These are phyloP conservation scores for Mucor plumbeus DNA, from an alignment of 371 early-diverging fungal species.

Conservation along the genomic window DNA sequence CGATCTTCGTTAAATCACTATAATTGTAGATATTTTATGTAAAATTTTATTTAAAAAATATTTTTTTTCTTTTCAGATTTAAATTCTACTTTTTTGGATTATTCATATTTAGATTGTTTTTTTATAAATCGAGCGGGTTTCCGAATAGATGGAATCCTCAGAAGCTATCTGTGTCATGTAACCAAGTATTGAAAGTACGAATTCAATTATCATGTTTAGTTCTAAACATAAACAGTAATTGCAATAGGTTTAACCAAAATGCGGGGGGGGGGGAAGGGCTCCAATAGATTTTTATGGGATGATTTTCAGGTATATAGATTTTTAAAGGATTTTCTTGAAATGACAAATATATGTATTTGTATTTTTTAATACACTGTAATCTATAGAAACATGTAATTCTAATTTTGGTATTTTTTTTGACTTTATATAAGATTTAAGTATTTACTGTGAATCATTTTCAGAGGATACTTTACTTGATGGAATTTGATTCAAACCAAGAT, in stretches of 20 bases:
- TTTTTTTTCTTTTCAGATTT: background rate
- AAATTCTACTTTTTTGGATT: conserved; percentile 5
- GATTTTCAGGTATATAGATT: background rate
- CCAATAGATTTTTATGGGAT: background rate
- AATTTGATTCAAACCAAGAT: too few species aligned
- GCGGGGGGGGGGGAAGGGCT: too few species aligned
- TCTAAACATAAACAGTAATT: background rate
- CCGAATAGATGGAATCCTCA: conserved; percentile 10
- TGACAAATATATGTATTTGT: too few species aligned
- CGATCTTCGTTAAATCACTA: background rate
- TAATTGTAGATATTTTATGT: background rate
- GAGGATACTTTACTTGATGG: too few species aligned
- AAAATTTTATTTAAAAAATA: background rate
- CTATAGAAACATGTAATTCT: too few species aligned
- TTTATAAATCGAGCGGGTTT: background rate
- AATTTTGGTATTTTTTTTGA: too few species aligned
- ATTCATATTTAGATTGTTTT: background rate
- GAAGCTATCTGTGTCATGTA: conserved; percentile 4
- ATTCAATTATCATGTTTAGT: background rate
- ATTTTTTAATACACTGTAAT: too few species aligned
- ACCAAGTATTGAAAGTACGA: background rate
- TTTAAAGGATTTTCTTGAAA: too few species aligned
- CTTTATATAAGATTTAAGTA: too few species aligned
- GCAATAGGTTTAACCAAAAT: background rate
- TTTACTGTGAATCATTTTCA: too few species aligned